phyloP scores from a whole-genome alignment of 768 basidiomycete genomes.

The Coprinopsis sp. region DNA sequence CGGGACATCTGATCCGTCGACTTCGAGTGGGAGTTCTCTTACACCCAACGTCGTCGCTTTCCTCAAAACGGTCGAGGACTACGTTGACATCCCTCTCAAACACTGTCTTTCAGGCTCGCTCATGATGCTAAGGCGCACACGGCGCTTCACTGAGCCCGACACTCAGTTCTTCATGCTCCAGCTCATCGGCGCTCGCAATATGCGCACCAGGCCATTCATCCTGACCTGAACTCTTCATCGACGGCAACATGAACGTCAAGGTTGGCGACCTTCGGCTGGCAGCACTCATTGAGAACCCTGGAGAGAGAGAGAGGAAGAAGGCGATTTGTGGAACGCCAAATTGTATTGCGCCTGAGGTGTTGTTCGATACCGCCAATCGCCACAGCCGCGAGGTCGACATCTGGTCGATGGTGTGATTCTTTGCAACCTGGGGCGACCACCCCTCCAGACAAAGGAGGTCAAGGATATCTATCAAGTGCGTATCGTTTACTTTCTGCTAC shows the following conservation, averaged over 20 bases:
- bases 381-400: slow-evolving; percentile 99
- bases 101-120: slow-evolving; percentile 86
- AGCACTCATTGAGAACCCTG: slow-evolving; percentile 92
- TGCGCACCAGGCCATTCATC: slow-evolving; percentile 91
- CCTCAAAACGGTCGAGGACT: slow-evolving; percentile 88
- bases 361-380: slow-evolving; percentile 93
- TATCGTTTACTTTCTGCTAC: neutral
- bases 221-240: slow-evolving; percentile 95
- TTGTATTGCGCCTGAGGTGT: slow-evolving; percentile 96
- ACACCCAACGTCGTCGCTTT: slow-evolving; percentile 96
- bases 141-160: slow-evolving; percentile 88
- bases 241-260: slow-evolving; percentile 89
- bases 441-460: slow-evolving; percentile 98
- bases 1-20: no score
- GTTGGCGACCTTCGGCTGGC: slow-evolving; percentile 99
- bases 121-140: slow-evolving; percentile 85
- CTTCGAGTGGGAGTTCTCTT: no score
- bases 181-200: slow-evolving; percentile 95
- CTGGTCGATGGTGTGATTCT: slow-evolving; percentile 95
- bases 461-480: slow-evolving; percentile 92
- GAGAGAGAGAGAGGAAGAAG: slow-evolving; percentile 97
- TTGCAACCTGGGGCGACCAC: slow-evolving; percentile 97
- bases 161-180: slow-evolving; percentile 91
- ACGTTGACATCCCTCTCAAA: slow-evolving; percentile 97
- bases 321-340: slow-evolving; percentile 99